A percentile compares a stretch with the other conserved stretches of the same genome.
Conservation (phyloP, 805 yeast species). For the Wickerhamomyces chaumierensis region DNA sequence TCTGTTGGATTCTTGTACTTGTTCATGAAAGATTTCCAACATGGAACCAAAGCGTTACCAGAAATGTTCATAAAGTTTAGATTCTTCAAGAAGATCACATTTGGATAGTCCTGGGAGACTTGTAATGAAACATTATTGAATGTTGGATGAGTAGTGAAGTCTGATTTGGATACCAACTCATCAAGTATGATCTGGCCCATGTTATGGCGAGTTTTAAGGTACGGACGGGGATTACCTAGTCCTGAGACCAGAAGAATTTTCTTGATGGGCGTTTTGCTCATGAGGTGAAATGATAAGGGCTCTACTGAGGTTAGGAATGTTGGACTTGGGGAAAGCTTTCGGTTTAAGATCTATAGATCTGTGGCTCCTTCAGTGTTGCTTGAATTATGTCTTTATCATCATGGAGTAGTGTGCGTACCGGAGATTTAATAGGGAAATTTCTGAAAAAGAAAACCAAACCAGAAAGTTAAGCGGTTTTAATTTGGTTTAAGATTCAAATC, state of each 20-base stretch:
- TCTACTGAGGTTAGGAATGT: too few relatives aligned
- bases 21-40: constrained; percentile 30
- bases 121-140: constrained; percentile 7
- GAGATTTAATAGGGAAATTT: too few relatives aligned
- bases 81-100: constrained; percentile 38
- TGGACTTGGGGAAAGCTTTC: too few relatives aligned
- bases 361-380: too few relatives aligned
- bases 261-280: too few relatives aligned
- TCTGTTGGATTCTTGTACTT: constrained; percentile 6
- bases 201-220: constrained; percentile 54
- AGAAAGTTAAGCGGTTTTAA: too few relatives aligned
- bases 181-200: constrained; percentile 42
- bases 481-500: too few relatives aligned
- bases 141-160: constrained; percentile 24
- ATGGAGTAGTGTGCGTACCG: too few relatives aligned
- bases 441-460: too few relatives aligned
- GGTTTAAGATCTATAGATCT: too few relatives aligned
- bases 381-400: too few relatives aligned
- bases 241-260: constrained; percentile 29
- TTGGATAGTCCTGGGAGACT: constrained; percentile 5
- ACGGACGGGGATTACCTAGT: constrained; percentile 68
- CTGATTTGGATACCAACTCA: constrained; percentile 10
- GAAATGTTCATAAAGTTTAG: constrained; percentile 58
- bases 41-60: constrained; percentile 43
- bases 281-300: too few relatives aligned